Evolutionary conservation across 345 rosid genomes (phyloP).

Genomic region (Aegle marmelos): DNA sequence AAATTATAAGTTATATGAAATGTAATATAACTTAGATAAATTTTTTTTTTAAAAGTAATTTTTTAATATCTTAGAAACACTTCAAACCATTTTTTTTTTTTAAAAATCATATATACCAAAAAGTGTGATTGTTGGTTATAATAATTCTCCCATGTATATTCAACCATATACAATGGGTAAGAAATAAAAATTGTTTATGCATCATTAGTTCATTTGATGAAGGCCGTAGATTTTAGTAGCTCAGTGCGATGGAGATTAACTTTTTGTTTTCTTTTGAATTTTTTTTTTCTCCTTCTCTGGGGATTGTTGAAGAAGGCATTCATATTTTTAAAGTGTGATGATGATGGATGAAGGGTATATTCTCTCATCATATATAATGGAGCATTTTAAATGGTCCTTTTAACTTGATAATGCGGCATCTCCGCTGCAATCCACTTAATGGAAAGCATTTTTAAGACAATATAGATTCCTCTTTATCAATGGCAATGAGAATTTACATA

Average conservation of each 20-base stretch:
- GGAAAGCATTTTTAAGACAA: slow-evolving; percentile 7
- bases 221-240: slow-evolving; percentile 11
- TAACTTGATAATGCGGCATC: slow-evolving; percentile 30
- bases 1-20: no score
- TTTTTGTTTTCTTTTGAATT: background rate
- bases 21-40: no score
- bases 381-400: slow-evolving; percentile 28
- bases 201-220: background rate
- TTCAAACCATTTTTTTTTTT: background rate
- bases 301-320: background rate
- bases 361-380: slow-evolving; percentile 17
- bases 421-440: slow-evolving; percentile 21
- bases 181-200: no score
- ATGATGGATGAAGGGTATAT: slow-evolving; percentile 9
- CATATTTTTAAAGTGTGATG: slow-evolving; percentile 1
- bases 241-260: slow-evolving; percentile 8
- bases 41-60: no score
- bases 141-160: background rate
- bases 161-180: background rate
- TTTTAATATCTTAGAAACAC: background rate
- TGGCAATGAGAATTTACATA: background rate
- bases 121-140: background rate
- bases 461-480: slow-evolving; percentile 16
- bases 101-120: background rate
- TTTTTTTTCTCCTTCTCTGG: background rate